Percentiles rank a stretch among this genome's conserved stretches.
Conservation (phyloP, 495 filamentous ascomycete genomes). For the Aspergillus ellipticus region DNA sequence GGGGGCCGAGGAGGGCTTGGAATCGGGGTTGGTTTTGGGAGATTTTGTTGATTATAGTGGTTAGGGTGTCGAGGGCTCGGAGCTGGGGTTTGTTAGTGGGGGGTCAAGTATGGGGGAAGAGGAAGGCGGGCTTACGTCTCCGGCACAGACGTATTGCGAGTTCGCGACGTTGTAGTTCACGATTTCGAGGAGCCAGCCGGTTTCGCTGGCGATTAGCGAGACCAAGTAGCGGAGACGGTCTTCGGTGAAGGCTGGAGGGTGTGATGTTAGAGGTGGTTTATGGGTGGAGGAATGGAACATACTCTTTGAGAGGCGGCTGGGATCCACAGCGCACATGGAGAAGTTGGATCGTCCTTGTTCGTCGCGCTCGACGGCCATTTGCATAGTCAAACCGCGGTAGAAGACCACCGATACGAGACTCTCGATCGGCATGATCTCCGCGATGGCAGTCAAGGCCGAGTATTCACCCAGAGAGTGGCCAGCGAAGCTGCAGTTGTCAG, state of each 20-base stretch:
- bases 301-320: neutral
- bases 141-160: conserved; percentile 4
- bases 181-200: conserved; percentile 1
- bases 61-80: neutral
- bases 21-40: neutral
- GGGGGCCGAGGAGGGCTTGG: neutral
- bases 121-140: neutral
- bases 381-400: conserved; percentile 5
- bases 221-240: neutral
- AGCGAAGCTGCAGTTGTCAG: neutral
- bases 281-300: neutral
- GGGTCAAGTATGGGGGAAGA: neutral
- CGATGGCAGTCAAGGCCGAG: neutral
- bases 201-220: neutral
- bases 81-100: neutral
- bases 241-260: neutral
- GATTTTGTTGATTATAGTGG: neutral
- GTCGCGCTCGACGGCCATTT: neutral
- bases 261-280: neutral
- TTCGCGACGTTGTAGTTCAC: conserved; percentile 3
- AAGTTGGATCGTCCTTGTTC: neutral
- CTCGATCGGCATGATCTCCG: conserved; percentile 5
- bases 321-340: conserved; percentile 2
- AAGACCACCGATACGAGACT: conserved; percentile 1
- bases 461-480: conserved; percentile 5